Conservation (phyloP, 306 rosid species). For the Phaseolus lunatus region DNA sequence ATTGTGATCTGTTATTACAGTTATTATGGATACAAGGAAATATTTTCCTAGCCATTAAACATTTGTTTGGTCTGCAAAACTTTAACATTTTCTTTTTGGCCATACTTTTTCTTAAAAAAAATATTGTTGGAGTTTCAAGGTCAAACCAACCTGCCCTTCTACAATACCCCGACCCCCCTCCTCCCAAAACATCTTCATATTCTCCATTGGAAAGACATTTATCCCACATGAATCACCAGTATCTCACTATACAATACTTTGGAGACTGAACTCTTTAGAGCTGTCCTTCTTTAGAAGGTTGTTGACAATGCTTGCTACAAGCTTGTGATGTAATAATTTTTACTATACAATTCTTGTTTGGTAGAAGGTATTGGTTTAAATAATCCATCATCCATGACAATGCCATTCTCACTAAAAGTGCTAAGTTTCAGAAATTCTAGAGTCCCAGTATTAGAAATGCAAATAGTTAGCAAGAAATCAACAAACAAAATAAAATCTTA, state of each 20-base stretch:
- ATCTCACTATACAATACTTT: neutral
- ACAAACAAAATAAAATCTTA: neutral
- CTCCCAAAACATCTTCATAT: neutral
- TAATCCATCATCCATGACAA: neutral
- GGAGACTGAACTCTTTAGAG: neutral
- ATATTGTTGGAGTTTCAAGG: neutral
- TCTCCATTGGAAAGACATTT: neutral
- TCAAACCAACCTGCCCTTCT: neutral
- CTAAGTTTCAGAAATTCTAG: neutral
- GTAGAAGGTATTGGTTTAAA: neutral
- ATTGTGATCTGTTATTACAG: neutral
- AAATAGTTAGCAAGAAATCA: slow-evolving; percentile 14
- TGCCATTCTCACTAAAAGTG: slow-evolving; percentile 10
- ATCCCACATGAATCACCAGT: neutral
- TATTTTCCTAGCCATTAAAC: neutral
- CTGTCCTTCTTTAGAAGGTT: slow-evolving; percentile 16
- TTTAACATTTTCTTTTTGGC: slow-evolving; percentile 13
- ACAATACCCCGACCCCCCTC: neutral
- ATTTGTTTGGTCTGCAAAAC: slow-evolving; percentile 14
- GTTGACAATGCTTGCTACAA: slow-evolving; percentile 7
- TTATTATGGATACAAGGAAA: neutral
- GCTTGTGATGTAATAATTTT: neutral
- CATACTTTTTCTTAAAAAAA: slow-evolving; percentile 3
- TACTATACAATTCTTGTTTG: neutral
- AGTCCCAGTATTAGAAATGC: slow-evolving; percentile 1